Evolutionary conservation across 2,329 filamentous ascomycete species (phyloP).

Genomic region (Talaromyces sp.): DNA sequence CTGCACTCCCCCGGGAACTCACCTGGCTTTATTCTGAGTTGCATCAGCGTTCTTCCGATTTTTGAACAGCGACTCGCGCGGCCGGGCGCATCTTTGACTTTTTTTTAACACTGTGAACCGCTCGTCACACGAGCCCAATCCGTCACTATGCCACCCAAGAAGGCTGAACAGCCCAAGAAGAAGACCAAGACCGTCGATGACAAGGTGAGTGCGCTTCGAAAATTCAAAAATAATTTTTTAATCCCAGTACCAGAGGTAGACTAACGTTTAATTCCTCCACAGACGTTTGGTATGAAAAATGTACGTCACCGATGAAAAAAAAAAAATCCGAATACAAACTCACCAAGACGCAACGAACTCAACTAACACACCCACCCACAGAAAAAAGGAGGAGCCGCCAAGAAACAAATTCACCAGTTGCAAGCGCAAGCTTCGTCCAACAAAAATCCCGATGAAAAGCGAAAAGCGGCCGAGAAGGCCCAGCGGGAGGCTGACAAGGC

Average conservation of each 20-base stretch:
- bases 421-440: slow-evolving; percentile 71
- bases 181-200: slow-evolving; percentile 69
- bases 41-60: slow-evolving; percentile 21
- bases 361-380: slow-evolving; percentile 31
- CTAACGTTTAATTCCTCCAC: slow-evolving; percentile 19
- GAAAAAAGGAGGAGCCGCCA: slow-evolving; percentile 90
- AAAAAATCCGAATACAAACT: slow-evolving; percentile 1
- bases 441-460: slow-evolving; percentile 85
- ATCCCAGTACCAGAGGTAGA: not conserved
- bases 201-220: slow-evolving; percentile 55
- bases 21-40: slow-evolving; percentile 15
- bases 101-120: not conserved
- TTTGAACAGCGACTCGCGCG: slow-evolving; percentile 10
- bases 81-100: slow-evolving; percentile 23
- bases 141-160: slow-evolving; percentile 53
- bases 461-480: slow-evolving; percentile 67
- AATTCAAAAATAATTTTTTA: not conserved
- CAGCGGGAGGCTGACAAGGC: slow-evolving; percentile 83
- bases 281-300: slow-evolving; percentile 99
- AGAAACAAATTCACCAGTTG: slow-evolving; percentile 88
- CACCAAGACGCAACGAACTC: not conserved
- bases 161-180: slow-evolving; percentile 50
- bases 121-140: slow-evolving; percentile 20
- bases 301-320: slow-evolving; percentile 41
- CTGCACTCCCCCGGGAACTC: slow-evolving; percentile 5